phyloP scores from a whole-genome alignment of 345 rosid species.

The Populus ilicifolia region DNA sequence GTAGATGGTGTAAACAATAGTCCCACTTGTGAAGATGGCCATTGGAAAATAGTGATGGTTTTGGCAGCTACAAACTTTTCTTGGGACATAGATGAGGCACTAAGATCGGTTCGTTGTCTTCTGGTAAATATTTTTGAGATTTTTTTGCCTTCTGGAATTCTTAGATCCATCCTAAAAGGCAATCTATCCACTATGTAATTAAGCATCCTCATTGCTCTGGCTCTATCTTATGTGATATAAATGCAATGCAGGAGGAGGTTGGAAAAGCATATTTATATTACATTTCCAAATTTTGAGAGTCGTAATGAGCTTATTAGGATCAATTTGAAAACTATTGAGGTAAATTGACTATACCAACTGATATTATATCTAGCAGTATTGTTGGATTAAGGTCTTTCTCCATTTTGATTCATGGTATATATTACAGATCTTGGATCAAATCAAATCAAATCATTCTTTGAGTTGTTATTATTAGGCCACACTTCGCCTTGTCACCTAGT shows the following conservation, averaged over 20 bases:
- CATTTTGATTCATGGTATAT: neutral
- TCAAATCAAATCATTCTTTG: neutral
- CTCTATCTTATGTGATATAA: constrained; percentile 9
- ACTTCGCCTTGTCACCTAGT: neutral
- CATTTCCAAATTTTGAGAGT: constrained; percentile 95
- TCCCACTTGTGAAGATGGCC: constrained; percentile 87
- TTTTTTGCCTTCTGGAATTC: neutral
- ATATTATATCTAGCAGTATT: neutral
- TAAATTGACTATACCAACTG: constrained; percentile 20
- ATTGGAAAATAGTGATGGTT: constrained; percentile 94
- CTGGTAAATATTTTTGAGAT: neutral
- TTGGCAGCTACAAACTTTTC: constrained; percentile 98
- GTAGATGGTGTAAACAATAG: constrained; percentile 92
- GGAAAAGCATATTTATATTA: constrained; percentile 96
- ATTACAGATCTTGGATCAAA: neutral
- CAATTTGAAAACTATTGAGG: constrained; percentile 96
- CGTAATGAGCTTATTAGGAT: constrained; percentile 94
- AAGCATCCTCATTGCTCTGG: constrained; percentile 14
- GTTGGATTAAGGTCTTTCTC: neutral
- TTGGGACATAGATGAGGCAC: constrained; percentile 99
- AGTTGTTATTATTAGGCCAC: neutral
- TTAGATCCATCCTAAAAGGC: too few relatives aligned
- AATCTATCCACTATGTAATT: neutral
- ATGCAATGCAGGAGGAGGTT: constrained; percentile 79
- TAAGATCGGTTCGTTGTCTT: constrained; percentile 50